Evolutionary conservation across 179 eudicot genomes (phyloP).

Genomic region (Silene vulgaris): DNA sequence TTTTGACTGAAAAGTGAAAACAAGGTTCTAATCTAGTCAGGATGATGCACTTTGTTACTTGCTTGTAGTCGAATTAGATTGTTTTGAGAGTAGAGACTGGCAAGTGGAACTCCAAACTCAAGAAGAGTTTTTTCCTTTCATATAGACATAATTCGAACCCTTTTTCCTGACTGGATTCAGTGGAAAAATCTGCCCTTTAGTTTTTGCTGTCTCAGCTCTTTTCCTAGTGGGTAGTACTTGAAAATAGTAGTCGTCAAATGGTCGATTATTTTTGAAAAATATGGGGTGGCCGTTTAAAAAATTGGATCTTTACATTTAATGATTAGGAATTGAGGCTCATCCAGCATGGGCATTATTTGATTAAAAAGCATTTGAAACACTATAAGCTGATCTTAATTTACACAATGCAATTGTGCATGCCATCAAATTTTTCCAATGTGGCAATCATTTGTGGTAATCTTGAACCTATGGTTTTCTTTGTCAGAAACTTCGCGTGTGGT

Average conservation of each 20-base stretch:
- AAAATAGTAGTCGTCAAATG: background rate
- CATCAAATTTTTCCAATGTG: background rate
- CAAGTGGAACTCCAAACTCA: no score
- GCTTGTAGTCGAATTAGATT: background rate
- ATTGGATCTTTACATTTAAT: background rate
- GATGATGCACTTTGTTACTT: background rate
- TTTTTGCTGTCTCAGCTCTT: background rate
- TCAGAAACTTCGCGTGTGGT: slow-evolving; percentile 92
- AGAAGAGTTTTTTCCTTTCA: no score
- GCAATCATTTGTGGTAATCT: slow-evolving; percentile 15
- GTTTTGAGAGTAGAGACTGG: no score
- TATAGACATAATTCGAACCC: background rate
- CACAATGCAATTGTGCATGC: background rate
- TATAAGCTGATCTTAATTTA: background rate
- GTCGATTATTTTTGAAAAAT: no score
- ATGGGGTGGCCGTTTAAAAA: background rate
- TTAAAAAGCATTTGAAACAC: background rate
- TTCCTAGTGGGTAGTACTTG: no score
- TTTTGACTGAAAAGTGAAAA: background rate
- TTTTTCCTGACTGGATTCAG: background rate
- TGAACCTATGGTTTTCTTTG: slow-evolving; percentile 22
- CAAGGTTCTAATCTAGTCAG: background rate
- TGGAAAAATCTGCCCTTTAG: background rate
- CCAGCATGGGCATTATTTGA: background rate
- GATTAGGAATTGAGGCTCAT: background rate